phyloP scores from a whole-genome alignment of 768 basidiomycete genomes.

The Trametes gibbosa region DNA sequence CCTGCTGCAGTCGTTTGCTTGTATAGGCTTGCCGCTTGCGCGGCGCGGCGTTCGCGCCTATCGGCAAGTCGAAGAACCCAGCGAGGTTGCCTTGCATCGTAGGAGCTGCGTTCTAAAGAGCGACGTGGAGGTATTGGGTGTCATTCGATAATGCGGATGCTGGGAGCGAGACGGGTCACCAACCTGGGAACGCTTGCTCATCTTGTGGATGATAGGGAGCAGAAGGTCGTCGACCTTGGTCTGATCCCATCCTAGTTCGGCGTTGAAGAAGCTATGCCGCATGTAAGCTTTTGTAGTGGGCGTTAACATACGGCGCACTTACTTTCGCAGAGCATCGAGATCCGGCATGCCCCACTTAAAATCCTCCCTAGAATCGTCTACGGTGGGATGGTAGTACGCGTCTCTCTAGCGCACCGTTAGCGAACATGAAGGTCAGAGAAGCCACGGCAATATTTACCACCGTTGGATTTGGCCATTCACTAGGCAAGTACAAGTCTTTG shows the following conservation, averaged over 20 bases:
- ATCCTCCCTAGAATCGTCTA: constrained; percentile 87
- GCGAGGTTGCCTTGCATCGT: constrained; percentile 79
- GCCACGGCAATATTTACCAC: constrained; percentile 53
- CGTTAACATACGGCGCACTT: constrained; percentile 24
- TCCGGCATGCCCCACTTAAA: constrained; percentile 99
- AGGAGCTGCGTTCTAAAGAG: constrained; percentile 49
- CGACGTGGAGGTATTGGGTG: no score
- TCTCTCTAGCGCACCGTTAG: constrained; percentile 55
- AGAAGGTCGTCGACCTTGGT: constrained; percentile 86
- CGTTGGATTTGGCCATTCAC: constrained; percentile 89
- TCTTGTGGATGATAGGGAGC: constrained; percentile 88
- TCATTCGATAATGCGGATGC: no score
- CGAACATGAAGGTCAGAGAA: not conserved
- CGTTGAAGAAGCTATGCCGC: constrained; percentile 22
- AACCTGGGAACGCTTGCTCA: constrained; percentile 79
- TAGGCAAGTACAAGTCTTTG: constrained; percentile 73
- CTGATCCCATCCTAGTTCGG: constrained; percentile 81
- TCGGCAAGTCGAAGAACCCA: constrained; percentile 68
- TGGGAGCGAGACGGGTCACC: constrained; percentile 11
- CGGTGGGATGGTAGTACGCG: constrained; percentile 89
- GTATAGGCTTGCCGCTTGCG: constrained; percentile 78
- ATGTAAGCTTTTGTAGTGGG: not conserved
- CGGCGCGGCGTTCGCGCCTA: constrained; percentile 69
- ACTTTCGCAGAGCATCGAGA: constrained; percentile 86
- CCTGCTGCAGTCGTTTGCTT: constrained; percentile 84